Base-by-base conservation (phyloP, 1,284 basidiomycete species). In the Naganishia sp. region DNA sequence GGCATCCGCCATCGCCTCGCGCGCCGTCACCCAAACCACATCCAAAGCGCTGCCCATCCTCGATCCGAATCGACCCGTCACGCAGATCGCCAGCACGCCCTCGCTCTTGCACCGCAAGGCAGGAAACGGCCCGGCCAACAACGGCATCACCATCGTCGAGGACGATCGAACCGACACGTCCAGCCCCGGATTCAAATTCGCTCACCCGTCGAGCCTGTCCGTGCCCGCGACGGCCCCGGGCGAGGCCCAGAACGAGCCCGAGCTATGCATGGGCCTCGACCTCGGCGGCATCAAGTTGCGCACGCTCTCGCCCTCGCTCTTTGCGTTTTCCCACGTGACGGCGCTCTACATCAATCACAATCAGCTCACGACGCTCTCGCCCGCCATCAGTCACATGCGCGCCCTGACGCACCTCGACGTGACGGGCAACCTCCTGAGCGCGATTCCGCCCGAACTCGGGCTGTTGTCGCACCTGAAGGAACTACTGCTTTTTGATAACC, bases 271-370 rank as follows among this genome's bases (percentile, higher is more conserved):
- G 36, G 92, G 92, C 15, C 83, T 99, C 67, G 95, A 99, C 80
- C 93, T 99, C 87, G 95, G 96, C 66, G 95, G 95, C 5, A 88
- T 97, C 69, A 86, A 88, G 70, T 86, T 99, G 76, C 95, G 95
- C 84, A 93, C 90, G 72, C 83, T 99, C 57, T 90, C 94, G 33
- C 81, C 86, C 13, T 87, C 86, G 15, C 83, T 96, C 43, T 99
- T 98, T 82, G 84, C 87, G n/a, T 98, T 97, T 83, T 85, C 85
- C 18, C 93, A 92, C 82, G 87, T 99, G 70, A 91, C 90, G 69
- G 91, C 89, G 70, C 87, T 99, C 64, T 99, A 96, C 81, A 90
- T 99, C 80, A 98, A 98, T 75, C 95, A 99, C 83, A 99, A 99
- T 76, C 84, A 87, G 43, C 85, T 99, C 65, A 84, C 88, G 18